Percentiles rank a stretch among this genome's conserved stretches.
Conservation (phyloP, 1,139 yeast species). For the Yamadazyma triangularis region DNA sequence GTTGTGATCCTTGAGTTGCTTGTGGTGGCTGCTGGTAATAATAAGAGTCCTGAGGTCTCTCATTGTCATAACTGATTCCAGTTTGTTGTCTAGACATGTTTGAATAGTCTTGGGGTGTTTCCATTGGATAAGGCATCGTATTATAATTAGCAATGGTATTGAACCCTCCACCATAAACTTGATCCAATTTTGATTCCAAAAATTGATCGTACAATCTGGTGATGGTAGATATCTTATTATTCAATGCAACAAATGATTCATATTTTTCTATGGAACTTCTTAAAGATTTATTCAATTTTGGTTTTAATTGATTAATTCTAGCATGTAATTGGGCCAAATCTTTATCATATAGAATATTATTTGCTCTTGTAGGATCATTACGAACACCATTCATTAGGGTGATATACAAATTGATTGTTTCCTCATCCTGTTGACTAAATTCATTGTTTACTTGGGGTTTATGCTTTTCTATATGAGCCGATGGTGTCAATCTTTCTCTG, state of each 20-base stretch:
- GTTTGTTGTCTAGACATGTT: not conserved
- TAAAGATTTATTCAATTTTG: slow-evolving; percentile 67
- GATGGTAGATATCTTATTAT: slow-evolving; percentile 76
- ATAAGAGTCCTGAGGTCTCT: not conserved
- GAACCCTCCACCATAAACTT: slow-evolving; percentile 32
- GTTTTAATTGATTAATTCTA: slow-evolving; percentile 61
- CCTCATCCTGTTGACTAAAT: slow-evolving; percentile 59
- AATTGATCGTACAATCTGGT: slow-evolving; percentile 74
- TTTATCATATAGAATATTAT: slow-evolving; percentile 57
- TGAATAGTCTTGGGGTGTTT: not conserved
- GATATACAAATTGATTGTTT: slow-evolving; percentile 64
- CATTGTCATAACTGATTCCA: too few species aligned
- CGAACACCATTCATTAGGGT: slow-evolving; percentile 55
- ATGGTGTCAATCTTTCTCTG: slow-evolving; percentile 1
- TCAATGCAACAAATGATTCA: slow-evolving; percentile 70
- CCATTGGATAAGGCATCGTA: not conserved
- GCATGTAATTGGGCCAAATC: slow-evolving; percentile 62
- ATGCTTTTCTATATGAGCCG: not conserved
- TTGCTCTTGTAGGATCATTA: slow-evolving; percentile 43
- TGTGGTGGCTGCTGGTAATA: slow-evolving; percentile 1
- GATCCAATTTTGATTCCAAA: slow-evolving; percentile 61
- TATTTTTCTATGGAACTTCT: slow-evolving; percentile 62
- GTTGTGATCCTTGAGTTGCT: slow-evolving; percentile 1
- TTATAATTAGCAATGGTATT: slow-evolving; percentile 18
- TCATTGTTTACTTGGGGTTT: slow-evolving; percentile 15